These are phyloP conservation scores for Annona cherimola DNA, from an alignment of 164 flowering plant genomes.

Conservation along the genomic window DNA sequence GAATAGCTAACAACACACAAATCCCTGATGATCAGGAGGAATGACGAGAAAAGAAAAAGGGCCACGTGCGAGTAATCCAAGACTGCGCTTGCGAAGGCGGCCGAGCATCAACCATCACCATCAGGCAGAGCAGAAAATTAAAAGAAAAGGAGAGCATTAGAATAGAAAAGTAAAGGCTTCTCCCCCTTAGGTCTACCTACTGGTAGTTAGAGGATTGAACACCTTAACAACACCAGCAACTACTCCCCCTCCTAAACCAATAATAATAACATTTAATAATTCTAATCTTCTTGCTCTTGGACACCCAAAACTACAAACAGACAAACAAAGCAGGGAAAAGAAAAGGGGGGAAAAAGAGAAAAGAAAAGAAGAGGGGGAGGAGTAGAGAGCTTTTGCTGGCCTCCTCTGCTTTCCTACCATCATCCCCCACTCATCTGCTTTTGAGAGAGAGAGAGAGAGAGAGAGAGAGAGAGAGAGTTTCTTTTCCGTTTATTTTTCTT, in stretches of 20 bases:
- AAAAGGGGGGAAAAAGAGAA: constrained; percentile 8
- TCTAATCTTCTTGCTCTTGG: too few relatives aligned
- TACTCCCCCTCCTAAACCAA: constrained; percentile 8
- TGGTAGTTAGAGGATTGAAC: constrained; percentile 72
- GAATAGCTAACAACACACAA: too few relatives aligned
- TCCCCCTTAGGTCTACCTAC: constrained; percentile 67
- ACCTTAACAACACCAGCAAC: constrained; percentile 39
- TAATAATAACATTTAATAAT: background rate
- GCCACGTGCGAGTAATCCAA: too few relatives aligned
- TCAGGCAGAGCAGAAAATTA: too few relatives aligned
- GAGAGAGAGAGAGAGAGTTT: background rate
- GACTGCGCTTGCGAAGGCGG: too few relatives aligned
- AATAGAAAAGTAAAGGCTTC: too few relatives aligned
- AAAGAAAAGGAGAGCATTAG: too few relatives aligned
- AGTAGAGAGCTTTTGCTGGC: background rate
- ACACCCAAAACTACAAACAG: constrained; percentile 7
- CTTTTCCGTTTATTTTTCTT: background rate
- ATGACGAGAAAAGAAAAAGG: too few relatives aligned
- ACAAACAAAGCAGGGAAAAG: constrained; percentile 3
- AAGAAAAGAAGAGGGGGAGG: constrained; percentile 8
- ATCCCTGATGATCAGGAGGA: too few relatives aligned
- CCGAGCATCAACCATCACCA: too few relatives aligned
- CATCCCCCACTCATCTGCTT: background rate
- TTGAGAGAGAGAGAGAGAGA: background rate
- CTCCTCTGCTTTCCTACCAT: background rate